phyloP scores from a whole-genome alignment of 176 grass and related monocot species.

The Rhynchospora breviuscula region DNA sequence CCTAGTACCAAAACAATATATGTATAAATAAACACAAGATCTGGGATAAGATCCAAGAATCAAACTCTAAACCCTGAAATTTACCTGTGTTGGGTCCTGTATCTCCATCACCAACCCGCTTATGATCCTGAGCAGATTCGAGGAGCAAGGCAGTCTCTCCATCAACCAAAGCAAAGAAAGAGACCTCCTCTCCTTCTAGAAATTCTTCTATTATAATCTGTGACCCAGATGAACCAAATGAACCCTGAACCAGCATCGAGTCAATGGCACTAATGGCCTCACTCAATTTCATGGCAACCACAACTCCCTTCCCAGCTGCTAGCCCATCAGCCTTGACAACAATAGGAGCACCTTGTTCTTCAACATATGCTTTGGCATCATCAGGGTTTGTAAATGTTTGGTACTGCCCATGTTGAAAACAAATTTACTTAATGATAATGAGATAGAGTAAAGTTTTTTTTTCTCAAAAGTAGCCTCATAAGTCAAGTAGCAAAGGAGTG shows the following conservation, averaged over 20 bases:
- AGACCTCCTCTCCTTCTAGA: constrained; percentile 91
- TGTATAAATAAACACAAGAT: neutral
- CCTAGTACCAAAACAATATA: neutral
- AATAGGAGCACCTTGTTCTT: constrained; percentile 64
- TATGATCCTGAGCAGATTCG: constrained; percentile 91
- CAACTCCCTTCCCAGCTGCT: constrained; percentile 80
- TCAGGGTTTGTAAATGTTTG: constrained; percentile 53
- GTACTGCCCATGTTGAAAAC: constrained; percentile 43
- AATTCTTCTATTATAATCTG: constrained; percentile 75
- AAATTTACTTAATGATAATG: neutral
- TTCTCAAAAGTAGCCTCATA: neutral
- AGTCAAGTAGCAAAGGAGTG: neutral
- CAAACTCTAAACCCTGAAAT: neutral
- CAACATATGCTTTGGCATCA: constrained; percentile 66
- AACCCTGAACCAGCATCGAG: constrained; percentile 66
- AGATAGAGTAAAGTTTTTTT: neutral
- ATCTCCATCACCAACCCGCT: constrained; percentile 85
- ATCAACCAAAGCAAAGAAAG: constrained; percentile 94
- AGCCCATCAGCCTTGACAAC: constrained; percentile 88
- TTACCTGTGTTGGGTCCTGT: constrained; percentile 65
- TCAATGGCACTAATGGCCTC: constrained; percentile 72
- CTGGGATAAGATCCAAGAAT: neutral
- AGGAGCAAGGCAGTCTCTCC: constrained; percentile 73
- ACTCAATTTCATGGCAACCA: constrained; percentile 62
- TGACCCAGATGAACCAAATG: constrained; percentile 82